Conservation (phyloP, 176 grass and related monocot species). For the Eleusine coracana region DNA sequence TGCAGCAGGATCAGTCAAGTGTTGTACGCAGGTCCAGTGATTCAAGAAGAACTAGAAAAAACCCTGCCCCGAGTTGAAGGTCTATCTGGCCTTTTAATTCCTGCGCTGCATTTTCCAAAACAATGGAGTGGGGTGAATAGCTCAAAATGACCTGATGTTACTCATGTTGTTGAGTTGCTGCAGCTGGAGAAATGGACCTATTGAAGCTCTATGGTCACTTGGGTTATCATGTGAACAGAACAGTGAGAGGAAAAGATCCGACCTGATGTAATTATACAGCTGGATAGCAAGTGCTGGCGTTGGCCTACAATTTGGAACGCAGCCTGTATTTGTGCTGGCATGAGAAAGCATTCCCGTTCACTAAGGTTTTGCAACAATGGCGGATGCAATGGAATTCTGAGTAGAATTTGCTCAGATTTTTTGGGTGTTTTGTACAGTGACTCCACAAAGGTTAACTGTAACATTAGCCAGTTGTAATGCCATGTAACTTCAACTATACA, state of each 20-base stretch:
- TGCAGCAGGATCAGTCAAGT: conserved; percentile 24
- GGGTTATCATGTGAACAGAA: conserved; percentile 4
- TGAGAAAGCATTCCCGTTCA: conserved; percentile 24
- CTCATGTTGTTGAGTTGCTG: background rate
- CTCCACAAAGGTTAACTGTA: conserved; percentile 16
- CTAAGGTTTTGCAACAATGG: background rate
- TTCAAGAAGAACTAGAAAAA: conserved; percentile 59
- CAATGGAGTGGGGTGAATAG: background rate
- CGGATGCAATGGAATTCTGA: background rate
- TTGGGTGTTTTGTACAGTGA: background rate
- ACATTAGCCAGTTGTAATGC: conserved; percentile 19
- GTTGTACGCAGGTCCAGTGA: conserved; percentile 38
- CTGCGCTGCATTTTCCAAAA: conserved; percentile 3
- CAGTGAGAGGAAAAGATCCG: background rate
- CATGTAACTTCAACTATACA: conserved; percentile 10
- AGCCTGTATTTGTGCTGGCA: background rate
- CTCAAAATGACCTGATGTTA: background rate
- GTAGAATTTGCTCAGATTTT: background rate
- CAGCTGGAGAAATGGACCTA: background rate
- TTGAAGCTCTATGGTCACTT: background rate
- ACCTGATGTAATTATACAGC: background rate
- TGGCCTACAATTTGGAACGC: background rate
- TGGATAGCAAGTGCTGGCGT: conserved; percentile 7
- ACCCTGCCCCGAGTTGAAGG: conserved; percentile 22
- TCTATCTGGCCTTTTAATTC: background rate